Evolutionary conservation across 495 filamentous ascomycete species (phyloP), one percentile per base, ranked within the genome.

Genomic region (Hypoxylon fuscum): DNA sequence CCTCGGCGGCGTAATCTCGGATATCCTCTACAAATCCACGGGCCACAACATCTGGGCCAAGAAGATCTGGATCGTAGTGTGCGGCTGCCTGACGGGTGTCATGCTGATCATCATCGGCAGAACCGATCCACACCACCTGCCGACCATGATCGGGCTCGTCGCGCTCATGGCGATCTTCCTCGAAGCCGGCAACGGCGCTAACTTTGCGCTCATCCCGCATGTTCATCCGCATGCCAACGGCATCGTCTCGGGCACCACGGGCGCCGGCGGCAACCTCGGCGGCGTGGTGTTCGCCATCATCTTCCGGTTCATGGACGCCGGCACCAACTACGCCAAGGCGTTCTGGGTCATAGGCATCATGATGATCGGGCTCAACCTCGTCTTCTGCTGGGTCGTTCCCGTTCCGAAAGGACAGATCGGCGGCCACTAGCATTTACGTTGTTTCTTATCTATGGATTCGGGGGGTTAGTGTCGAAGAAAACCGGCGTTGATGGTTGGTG

Each of bases 331-430:
- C 57, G 83, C 79, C 2, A 84, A 81, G 68, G 84, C 81, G 7
- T 83, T 95, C 68, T 93, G 90, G 91, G 88, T 94, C 52, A 91
- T 93, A 50, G 92, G 92, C 12, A 76, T 88, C n/a, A 85, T 96
- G 7, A 84, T 82, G 59, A 82, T 96, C 42, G 85, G 57, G 0
- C 79, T 91, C 4, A 90, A 90, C 59, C 21, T 94, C 14, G 73
- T 75, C 12, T 77, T 93, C 35, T 77, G 78, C 40, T 95, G 92
- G 92, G 89, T 93, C 54, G 74, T 77, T 15, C 89, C 90, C 1
- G 80, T 93, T 23, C 87, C 90, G 3, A 86, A 81, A 70, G 84
- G 84, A 5, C 86, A 90, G 76, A 78, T 89, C 70, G 87, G 87
- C 23, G 87, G 87, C 29, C 76, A 74, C 25, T 86, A 76, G n/a